A percentile compares a stretch with the other conserved stretches of the same genome.
These are phyloP conservation scores for Diaporthe citri DNA, from an alignment of 2,329 filamentous ascomycete genomes.

Conservation along the genomic window DNA sequence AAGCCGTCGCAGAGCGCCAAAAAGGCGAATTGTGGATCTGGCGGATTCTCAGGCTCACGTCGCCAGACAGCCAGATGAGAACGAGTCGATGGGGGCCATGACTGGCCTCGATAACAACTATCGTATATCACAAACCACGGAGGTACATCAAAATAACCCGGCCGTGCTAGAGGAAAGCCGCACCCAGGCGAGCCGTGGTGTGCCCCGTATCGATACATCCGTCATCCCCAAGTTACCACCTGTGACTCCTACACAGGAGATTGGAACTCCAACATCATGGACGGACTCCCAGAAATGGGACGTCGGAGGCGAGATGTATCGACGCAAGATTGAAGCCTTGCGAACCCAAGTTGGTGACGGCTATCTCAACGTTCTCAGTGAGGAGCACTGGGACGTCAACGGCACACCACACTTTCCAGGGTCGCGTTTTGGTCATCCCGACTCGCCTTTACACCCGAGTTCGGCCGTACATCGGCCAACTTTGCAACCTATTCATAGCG, in stretches of 20 bases:
- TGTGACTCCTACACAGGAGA: constrained; percentile 49
- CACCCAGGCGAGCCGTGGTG: constrained; percentile 46
- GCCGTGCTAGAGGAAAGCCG: constrained; percentile 50
- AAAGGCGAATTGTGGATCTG: constrained; percentile 74
- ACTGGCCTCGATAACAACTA: constrained; percentile 54
- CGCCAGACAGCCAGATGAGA: constrained; percentile 48
- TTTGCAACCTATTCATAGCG: constrained; percentile 64
- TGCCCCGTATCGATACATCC: constrained; percentile 55
- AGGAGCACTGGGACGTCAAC: constrained; percentile 74
- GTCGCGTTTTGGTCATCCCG: constrained; percentile 52
- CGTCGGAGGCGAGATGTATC: constrained; percentile 81
- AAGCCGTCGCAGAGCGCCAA: constrained; percentile 67
- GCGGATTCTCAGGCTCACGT: constrained; percentile 63
- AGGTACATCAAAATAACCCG: constrained; percentile 51
- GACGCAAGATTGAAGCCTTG: constrained; percentile 87
- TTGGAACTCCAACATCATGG: constrained; percentile 51
- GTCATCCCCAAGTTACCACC: constrained; percentile 51
- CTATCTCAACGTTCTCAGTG: constrained; percentile 88
- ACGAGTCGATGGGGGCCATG: constrained; percentile 40
- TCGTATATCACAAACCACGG: constrained; percentile 58
- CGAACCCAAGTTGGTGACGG: constrained; percentile 87
- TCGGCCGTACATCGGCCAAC: constrained; percentile 50
- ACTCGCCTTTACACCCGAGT: constrained; percentile 53
- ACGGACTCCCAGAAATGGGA: constrained; percentile 70
- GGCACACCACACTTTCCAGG: constrained; percentile 53